A percentile compares a stretch with the other conserved stretches of the same genome.
These are phyloP conservation scores for Pterulicium gracile DNA, from an alignment of 1,284 basidiomycete genomes.

Conservation along the genomic window DNA sequence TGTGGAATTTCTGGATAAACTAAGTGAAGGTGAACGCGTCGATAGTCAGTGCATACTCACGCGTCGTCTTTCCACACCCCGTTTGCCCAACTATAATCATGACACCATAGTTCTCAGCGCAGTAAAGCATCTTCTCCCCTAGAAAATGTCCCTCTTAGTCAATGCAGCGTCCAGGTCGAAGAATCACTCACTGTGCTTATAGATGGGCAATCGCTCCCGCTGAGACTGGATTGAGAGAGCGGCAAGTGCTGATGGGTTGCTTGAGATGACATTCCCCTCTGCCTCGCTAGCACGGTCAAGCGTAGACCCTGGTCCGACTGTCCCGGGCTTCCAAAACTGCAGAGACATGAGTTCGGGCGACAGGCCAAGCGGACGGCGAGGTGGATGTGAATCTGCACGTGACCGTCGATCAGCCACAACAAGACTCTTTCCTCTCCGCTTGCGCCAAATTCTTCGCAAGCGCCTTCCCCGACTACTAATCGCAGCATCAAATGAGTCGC, in stretches of 20 bases:
- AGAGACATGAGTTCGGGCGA: slow-evolving; percentile 28
- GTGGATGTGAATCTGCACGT: too few relatives aligned
- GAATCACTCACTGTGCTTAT: slow-evolving; percentile 60
- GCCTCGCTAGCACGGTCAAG: slow-evolving; percentile 76
- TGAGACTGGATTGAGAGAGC: slow-evolving; percentile 61
- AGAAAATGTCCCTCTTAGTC: slow-evolving; percentile 4
- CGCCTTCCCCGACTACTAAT: neutral
- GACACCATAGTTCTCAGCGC: slow-evolving; percentile 75
- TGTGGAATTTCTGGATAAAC: slow-evolving; percentile 75
- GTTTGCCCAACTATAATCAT: slow-evolving; percentile 92
- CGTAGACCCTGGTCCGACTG: slow-evolving; percentile 75
- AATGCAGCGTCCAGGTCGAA: neutral
- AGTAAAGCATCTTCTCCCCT: slow-evolving; percentile 75
- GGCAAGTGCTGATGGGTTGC: slow-evolving; percentile 41
- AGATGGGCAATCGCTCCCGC: slow-evolving; percentile 77
- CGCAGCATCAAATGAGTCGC: slow-evolving; percentile 30
- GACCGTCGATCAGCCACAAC: neutral
- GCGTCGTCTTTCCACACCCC: slow-evolving; percentile 95
- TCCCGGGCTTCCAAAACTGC: slow-evolving; percentile 79
- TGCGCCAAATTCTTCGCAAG: neutral
- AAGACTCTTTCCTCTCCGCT: neutral
- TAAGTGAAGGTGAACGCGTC: slow-evolving; percentile 3
- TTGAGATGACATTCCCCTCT: slow-evolving; percentile 60
- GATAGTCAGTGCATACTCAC: slow-evolving; percentile 34
- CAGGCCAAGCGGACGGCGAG: neutral